Base-by-base conservation (phyloP, 1,284 basidiomycete species). In the Apiotrichum mycotoxinovorans region DNA sequence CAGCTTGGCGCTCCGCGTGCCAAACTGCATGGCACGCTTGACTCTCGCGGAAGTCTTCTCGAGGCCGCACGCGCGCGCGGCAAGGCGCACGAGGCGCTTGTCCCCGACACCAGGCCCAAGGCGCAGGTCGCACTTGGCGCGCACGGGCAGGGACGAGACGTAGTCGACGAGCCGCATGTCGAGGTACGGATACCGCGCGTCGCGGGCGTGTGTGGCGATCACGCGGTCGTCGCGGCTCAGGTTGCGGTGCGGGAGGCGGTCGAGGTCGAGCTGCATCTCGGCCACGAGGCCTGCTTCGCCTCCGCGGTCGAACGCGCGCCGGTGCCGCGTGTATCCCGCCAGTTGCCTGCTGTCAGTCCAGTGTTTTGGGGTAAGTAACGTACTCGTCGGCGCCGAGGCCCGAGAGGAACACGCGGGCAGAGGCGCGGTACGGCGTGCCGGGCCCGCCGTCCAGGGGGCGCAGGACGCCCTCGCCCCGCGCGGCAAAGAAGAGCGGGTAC, bases 11-110 rank as follows among this genome's bases (percentile, higher is more conserved):
- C 91, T 92, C 72, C 89, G 84, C 60, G 87, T 91, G 3, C 95
- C 95, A 79, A 98, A 98, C 72, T 98, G 95, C 88, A 98, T 98
- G 7, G 95, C 95, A 52, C 89, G 75, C 78, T 98, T 98, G 68
- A 88, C 91, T 60, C 90, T 80, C 49, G 65, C 65, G 54, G 86
- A 86, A 5, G 89, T 87, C 57, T 84, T 81, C 2, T 81, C 71
- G 42, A 95, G 78, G 0, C 91, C 91, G 18, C 89, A 68, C 57
- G 83, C 83, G 56, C 79, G 74, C 27, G 87, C 84, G 0, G 87
- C 85, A 17, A 87, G 72, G 47, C 95, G 79, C 46, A 98, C 73
- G 27, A 98, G 71, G 71, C 87, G 80, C 78, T 98, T 98, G 72
- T 98, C 96, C 1, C 94, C 95, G 0, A 84, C 57, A 1, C 89